Base-by-base conservation (phyloP, 768 basidiomycete species). In the Pulveroboletus frians region DNA sequence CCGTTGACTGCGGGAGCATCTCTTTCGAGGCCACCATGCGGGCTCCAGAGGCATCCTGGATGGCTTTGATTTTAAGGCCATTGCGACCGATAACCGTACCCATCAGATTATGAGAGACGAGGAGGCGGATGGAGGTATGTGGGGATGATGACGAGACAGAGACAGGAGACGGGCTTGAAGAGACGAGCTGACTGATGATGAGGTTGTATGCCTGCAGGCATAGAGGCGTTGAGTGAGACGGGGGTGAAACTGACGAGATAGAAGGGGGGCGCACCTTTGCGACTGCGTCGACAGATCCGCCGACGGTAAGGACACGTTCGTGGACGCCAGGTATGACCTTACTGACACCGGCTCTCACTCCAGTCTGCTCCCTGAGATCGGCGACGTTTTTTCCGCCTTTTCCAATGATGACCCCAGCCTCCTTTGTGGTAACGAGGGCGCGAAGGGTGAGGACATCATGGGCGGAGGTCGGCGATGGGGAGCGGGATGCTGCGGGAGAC, bases 91-190 rank as follows among this genome's bases (percentile, higher is more conserved):
- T 97, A 74, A 99, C 88, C 52, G 92, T 93, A 46, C 96, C 96
- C 96, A 99, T 99, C 58, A 99, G 79, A 72, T 97, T 95, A 76
- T 99, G 96, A 39, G 93, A 95, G 75, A 99, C 93, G 63, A 99
- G 79, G 58, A 99, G 92, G 52, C 93, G 91, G 70, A 99, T 86
- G 53, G 93, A 90, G 50, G 93, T 93, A 70, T 88, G 84, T 43
- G 68, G 55, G 57, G 73, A 58, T 49, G 79, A 76, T 45, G 87
- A 76, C n/a, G 84, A 80, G 18, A 88, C 74, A 47, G 90, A 77
- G 55, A 82, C 71, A 36, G 83, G 75, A 38, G 90, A 76, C 40
- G 90, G 83, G 61, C 80, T 83, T 35, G 91, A 83, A 53, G 87
- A 73, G 59, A 94, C 85, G 56, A 97, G 88, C 69, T 94, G 91